Conservation (phyloP, 345 rosid species). For the Erucastrum elatum region DNA sequence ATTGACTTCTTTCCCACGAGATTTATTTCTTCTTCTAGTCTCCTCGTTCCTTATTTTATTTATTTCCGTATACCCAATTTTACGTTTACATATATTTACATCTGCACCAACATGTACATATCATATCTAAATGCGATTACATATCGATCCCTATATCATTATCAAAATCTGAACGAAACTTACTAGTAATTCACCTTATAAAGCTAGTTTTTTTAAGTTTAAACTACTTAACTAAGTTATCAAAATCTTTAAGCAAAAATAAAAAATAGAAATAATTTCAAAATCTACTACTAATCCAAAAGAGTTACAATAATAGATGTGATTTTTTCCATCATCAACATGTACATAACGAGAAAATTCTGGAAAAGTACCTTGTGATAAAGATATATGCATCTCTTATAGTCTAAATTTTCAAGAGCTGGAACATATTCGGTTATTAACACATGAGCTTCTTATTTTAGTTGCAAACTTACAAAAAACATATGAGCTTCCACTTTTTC, state of each 20-base stretch:
- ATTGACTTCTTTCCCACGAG: constrained; percentile 30
- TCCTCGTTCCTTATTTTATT: neutral
- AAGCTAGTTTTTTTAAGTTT: neutral
- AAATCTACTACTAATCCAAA: neutral
- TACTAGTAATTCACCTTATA: neutral
- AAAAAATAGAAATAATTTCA: too few species aligned
- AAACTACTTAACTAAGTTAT: neutral
- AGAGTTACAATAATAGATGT: neutral
- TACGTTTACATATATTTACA: neutral
- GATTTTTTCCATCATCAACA: neutral
- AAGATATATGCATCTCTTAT: neutral
- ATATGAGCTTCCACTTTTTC: neutral
- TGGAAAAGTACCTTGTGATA: neutral
- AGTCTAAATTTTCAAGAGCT: neutral
- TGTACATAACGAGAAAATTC: neutral
- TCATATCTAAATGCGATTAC: neutral
- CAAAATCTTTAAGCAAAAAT: neutral
- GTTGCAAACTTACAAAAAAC: neutral
- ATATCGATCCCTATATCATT: neutral
- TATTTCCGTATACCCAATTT: neutral
- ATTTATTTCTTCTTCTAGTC: constrained; percentile 26
- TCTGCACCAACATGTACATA: neutral
- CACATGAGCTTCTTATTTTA: too few species aligned
- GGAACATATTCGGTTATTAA: neutral
- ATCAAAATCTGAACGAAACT: neutral